A percentile compares a stretch with the other conserved stretches of the same genome.
These are phyloP conservation scores for Nigrograna mackinnonii DNA, from an alignment of 2,329 filamentous ascomycete genomes.

Conservation along the genomic window DNA sequence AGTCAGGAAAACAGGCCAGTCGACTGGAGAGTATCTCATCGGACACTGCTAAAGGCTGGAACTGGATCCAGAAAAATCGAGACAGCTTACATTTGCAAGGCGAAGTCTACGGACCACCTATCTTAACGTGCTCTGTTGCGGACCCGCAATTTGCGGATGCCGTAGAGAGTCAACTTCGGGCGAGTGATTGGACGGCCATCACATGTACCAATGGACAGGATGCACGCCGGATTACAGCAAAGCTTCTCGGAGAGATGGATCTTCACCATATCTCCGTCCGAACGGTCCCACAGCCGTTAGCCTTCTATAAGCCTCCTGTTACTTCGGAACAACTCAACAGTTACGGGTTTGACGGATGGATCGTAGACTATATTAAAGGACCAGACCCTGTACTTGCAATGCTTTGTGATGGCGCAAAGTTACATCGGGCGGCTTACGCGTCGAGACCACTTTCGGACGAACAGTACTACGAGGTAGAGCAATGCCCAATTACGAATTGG, in stretches of 20 bases:
- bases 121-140: constrained; percentile 79
- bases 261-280: constrained; percentile 74
- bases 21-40: constrained; percentile 65
- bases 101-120: constrained; percentile 78
- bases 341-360: constrained; percentile 77
- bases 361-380: constrained; percentile 77
- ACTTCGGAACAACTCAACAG: constrained; percentile 56
- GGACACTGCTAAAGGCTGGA: constrained; percentile 73
- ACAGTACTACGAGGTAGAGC: constrained; percentile 69
- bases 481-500: constrained; percentile 66
- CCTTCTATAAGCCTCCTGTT: constrained; percentile 60
- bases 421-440: constrained; percentile 71
- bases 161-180: constrained; percentile 61
- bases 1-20: constrained; percentile 48
- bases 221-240: constrained; percentile 70
- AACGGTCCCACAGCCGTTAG: constrained; percentile 59
- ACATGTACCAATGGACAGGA: constrained; percentile 78
- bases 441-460: constrained; percentile 65
- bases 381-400: constrained; percentile 84
- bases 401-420: constrained; percentile 73
- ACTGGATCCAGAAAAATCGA: constrained; percentile 78
- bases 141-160: constrained; percentile 67
- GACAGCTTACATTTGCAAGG: constrained; percentile 65
- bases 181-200: constrained; percentile 62
- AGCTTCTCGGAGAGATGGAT: constrained; percentile 56